Base-by-base conservation (phyloP, 2,329 filamentous ascomycete genomes). In the Fusarium luffae region DNA sequence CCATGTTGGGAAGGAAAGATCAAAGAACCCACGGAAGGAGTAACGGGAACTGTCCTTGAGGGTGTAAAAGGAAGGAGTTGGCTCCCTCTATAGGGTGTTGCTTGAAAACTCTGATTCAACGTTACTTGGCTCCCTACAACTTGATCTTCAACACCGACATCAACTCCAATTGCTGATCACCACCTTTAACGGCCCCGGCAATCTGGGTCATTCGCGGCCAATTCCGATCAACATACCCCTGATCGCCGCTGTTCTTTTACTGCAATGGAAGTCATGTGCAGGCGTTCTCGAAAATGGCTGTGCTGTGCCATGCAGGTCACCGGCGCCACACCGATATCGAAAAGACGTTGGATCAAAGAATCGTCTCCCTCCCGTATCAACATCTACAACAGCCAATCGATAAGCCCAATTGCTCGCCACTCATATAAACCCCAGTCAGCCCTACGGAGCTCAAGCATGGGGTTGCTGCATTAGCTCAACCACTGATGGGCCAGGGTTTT, bases 391-490 rank as follows among this genome's bases (percentile, higher is more conserved):
- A 43, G 44, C 63, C 63, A 66, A 66, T 66, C 37, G 23, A 54
- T 32, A 43, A n/a, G 23, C 14, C 19, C 44, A 66, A 66, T 66
- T 66, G 49, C 32, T 59, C 50, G 70, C 70, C 70, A 66, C 68
- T 54, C 42, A 47, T 34, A 44, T 43, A 30, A 43, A 54, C 49
- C 69, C 66, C 59, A 52, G 69, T 68, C 73, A 75, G 73, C 73
- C 73, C 73, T 75, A 75, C 65, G 62, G 58, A 68, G 63, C 54
- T 51, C 52, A 58, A 63, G 63, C 67, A 68, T 68, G 63, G 67
- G 67, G 37, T 34, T 62, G 52, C 34, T 66, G 63, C 71, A 72
- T 75, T 75, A 75, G 73, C 55, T 70, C 63, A 44, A 59, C 69
- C 73, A 66, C 56, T 72, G 69, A 74, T 62, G 58, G 67, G 59